These are phyloP conservation scores for Cyamopsis tetragonoloba DNA, from an alignment of 306 rosid species.

Conservation along the genomic window DNA sequence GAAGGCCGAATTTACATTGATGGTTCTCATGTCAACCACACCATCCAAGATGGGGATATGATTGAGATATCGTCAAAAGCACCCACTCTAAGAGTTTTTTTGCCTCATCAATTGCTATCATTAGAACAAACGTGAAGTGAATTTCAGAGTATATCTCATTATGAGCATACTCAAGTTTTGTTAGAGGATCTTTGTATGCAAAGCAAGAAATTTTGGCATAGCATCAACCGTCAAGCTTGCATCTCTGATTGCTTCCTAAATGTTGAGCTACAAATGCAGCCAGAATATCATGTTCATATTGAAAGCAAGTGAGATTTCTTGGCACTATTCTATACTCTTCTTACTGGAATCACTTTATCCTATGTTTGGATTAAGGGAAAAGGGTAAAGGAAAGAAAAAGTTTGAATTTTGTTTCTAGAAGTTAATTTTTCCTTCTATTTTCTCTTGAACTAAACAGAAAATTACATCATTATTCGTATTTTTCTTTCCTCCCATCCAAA, in stretches of 20 bases:
- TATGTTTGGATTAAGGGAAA: too few relatives aligned
- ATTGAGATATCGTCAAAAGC: constrained; percentile 67
- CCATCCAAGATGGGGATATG: constrained; percentile 56
- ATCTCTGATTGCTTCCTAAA: neutral
- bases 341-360: too few relatives aligned
- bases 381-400: too few relatives aligned
- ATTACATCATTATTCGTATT: too few relatives aligned
- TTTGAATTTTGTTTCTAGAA: too few relatives aligned
- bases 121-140: constrained; percentile 14
- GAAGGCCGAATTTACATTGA: constrained; percentile 67
- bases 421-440: too few relatives aligned
- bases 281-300: neutral
- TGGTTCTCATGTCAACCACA: constrained; percentile 59
- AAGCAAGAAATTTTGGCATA: constrained; percentile 1
- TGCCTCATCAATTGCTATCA: constrained; percentile 46
- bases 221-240: constrained; percentile 6
- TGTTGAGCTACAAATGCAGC: neutral
- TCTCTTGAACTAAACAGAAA: too few relatives aligned
- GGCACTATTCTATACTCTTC: too few relatives aligned
- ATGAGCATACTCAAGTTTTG: neutral
- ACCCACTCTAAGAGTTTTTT: constrained; percentile 63
- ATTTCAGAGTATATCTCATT: constrained; percentile 13
- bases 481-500: too few relatives aligned
- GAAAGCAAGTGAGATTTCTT: too few relatives aligned
- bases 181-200: constrained; percentile 10